Conservation (phyloP, 1,139 yeast genomes). For the Magnusiomyces fungicola region DNA sequence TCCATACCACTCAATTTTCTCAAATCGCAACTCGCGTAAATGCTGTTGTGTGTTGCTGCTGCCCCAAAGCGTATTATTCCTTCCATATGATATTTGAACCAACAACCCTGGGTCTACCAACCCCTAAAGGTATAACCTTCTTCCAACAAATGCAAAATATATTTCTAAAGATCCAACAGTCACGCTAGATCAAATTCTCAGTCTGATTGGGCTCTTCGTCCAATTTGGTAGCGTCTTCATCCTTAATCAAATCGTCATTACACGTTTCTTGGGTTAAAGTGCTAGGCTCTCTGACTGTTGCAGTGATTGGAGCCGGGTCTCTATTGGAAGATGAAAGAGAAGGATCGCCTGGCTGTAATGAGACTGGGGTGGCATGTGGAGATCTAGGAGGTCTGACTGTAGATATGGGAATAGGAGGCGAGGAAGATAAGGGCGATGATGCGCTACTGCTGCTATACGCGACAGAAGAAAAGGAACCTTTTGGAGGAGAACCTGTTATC, state of each 20-base stretch:
- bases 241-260: constrained; percentile 1
- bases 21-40: too few species aligned
- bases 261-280: not conserved
- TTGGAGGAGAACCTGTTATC: too few species aligned
- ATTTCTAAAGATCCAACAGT: too few species aligned
- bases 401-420: not conserved
- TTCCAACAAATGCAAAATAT: too few species aligned
- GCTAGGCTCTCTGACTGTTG: constrained; percentile 1
- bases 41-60: too few species aligned
- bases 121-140: too few species aligned
- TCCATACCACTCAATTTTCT: too few species aligned
- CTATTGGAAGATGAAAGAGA: not conserved
- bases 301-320: not conserved
- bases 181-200: too few species aligned
- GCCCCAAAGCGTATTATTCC: too few species aligned
- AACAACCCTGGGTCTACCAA: too few species aligned
- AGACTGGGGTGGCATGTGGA: constrained; percentile 2
- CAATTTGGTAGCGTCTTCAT: not conserved
- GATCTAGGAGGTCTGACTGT: constrained; percentile 9
- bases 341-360: constrained; percentile 2
- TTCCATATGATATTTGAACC: too few species aligned
- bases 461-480: not conserved
- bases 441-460: not conserved
- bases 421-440: not conserved
- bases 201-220: not conserved